Base-by-base conservation (phyloP, 2,329 filamentous ascomycete genomes). In the Fusarium paranaense region DNA sequence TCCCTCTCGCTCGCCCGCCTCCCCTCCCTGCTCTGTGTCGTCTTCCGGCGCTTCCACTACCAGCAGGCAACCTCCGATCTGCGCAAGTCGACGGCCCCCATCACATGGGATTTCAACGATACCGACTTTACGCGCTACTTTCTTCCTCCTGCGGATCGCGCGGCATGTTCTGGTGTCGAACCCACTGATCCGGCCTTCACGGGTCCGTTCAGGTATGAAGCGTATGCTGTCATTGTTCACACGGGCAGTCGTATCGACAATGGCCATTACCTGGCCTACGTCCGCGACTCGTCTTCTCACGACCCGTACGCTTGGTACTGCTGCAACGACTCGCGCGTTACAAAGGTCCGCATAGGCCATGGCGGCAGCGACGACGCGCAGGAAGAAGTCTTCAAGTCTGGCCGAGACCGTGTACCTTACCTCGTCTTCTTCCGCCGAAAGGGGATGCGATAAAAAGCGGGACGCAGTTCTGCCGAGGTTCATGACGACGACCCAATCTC, bases 161-260 rank as follows among this genome's bases (percentile, higher is more conserved):
- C 76, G 66, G 66, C 70, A 75, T 63, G 66, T 69, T 70, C 75
- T 33, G 80, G 76, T 18, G 82, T 76, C 8, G 84, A 67, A 40
- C 64, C 80, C 7, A 76, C 82, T 42, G 85, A 86, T 66, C 81
- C 77, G 11, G 83, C 84, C 16, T 87, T 88, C 66, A 76, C 78
- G 3, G 83, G 82, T 1, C 92, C 93, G 0, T 95, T 93, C 79
- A 85, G 86, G 6, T 99, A 98, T 82, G 93, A 97, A 79, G 92
- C 94, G 62, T 98, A 97, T 80, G 96, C 92, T 3, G 93, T 98
- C 8, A 90, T 97, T 63, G 88, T 93, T 71, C 95, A 98, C 81
- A 83, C 90, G 5, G 95, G 95, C 25, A 84, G 85, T 1, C 90
- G 87, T 1, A 86, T 93, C 62, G 89, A 90, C 40, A 90, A 89